Base-by-base conservation (phyloP, 2,329 filamentous ascomycete species). In the Fusarium metavorans region DNA sequence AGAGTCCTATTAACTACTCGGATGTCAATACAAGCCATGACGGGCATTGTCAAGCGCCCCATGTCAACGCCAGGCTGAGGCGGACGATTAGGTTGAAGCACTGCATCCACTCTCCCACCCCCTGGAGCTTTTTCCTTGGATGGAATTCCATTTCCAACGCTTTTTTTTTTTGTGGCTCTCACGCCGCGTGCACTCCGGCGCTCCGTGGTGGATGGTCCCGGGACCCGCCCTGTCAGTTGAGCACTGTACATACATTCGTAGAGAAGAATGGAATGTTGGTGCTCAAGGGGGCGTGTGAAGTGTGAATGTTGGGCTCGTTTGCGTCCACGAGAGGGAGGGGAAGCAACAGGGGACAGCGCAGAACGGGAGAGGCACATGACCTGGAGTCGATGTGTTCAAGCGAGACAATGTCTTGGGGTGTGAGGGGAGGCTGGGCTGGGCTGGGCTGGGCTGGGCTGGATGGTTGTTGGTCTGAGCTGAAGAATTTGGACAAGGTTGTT, bases 361-460 rank as follows among this genome's bases (percentile, higher is more conserved):
- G 66, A 45, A 30, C 70, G 58, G 71, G 54, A 73, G 60, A 56
- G 45, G 70, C 71, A 73, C 71, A 73, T 73, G 71, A 67, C 67
- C 71, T 48, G 48, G 45, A 64, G 58, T 57, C 50, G 66, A 73
- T 73, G 71, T 73, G 70, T 67, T 64, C 66, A 70, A 62, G 35
- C 61, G 50, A 73, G 71, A 73, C 70, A 48, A 43, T 39, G 57
- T 35, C 50, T 60, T 65, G 41, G 37, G 23, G 61, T 56, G 54
- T 6, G 37, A 39, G 23, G 45, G 13, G 25, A 30, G 45, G 45
- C 23, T 50, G 20, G 23, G 16, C 23, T 30, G 45, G 37, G 37
- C 37, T 50, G n/a, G 41, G 20, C 23, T 30, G 45, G 37, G 39
- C 39, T 50, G 20, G 43, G 20, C 20, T 25, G 41, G 35, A n/a